Evolutionary conservation across 768 basidiomycete genomes (phyloP), one percentile per base, ranked within the genome.

Genomic region (Podaxis sp.): DNA sequence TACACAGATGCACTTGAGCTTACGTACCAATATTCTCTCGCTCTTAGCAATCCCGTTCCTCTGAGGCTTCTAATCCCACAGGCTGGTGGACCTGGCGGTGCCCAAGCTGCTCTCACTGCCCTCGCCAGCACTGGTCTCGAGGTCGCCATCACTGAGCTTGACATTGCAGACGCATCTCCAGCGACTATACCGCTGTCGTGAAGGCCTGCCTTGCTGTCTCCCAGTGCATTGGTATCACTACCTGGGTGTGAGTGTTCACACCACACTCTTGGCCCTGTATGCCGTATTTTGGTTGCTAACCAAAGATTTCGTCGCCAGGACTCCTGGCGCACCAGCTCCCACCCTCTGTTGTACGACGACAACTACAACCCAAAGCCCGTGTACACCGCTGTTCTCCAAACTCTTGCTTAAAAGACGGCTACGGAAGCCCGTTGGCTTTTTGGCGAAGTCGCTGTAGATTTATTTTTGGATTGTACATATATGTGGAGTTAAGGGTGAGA

Each of bases 81-180:
- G 47, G 76, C 76, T 59, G 76, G 75, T 21, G 74, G 76, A 42
- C 70, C 77, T 27, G 73, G 77, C 21, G 76, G 77, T 53, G 73
- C 70, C 6, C 73, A 75, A 60, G 76, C 72, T 47, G 79, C 77
- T n/a, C 69, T 82, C n/a, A 74, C 72, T 25, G 74, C 76, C 27
- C 73, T 81, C n/a, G 77, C 80, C 6, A 63, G 68, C 18, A 72
- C 79, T 5, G 75, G 74, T 10, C 70, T 76, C 16, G 78, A 80
- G 60, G 74, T 82, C 50, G 80, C 77, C 25, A 77, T 82, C 65
- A 82, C 81, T 0, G 78, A 79, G 61, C 73, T 80, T 38, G 76
- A 78, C 63, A 81, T 80, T 50, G 72, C 70, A 5, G 68, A 69
- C 52, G 73, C 71, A 46, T 59, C 73, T 0, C 52, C n/a, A 76